Evolutionary conservation across 2,329 filamentous ascomycete species (phyloP), one percentile per base, ranked within the genome.

Genomic region (Penicillium expansum): DNA sequence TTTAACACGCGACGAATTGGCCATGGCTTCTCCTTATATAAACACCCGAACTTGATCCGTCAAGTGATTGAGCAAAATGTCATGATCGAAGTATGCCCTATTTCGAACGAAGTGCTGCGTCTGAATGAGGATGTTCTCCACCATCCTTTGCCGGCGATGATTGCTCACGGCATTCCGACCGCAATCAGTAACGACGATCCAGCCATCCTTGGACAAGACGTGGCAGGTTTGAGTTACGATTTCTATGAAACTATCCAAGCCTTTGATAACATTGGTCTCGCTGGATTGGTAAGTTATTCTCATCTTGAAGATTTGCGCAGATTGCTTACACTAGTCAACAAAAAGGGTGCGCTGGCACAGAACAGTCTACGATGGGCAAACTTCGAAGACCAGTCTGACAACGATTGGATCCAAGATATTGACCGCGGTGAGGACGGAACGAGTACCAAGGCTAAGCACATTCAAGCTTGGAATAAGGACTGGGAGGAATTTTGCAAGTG

Each of bases 201-300:
- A 1, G 90, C 90, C 1, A 91, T 96, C 69, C 80, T 96, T 3
- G 92, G 92, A 8, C 91, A 95, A 68, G 89, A 89, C 55, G 85
- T 83, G 2, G 87, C 85, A 9, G 91, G 91, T 29, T 87, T 93
- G 82, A 92, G 88, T 9, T 91, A 96, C 74, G 91, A 96, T 75
- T 96, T 95, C 74, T 96, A 91, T 89, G 91, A 95, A 74, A 88
- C 90, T 2, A 78, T 96, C 20, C 91, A 96, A 74, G 92, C 89
- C 0, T 96, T 91, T 86, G 89, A 95, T 56, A 96, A 94, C 68
- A 82, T 96, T 4, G 92, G 48, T 7, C 37, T 50, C 7, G 48
- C 48, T 2, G 48, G 48, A 10, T 22, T 50, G 13, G 48, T 41
- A 32, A 50, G 37, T 39, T 16, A 6, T 6, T 3, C 8, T 29